These are phyloP conservation scores for Cladosporium oxysporum DNA, from an alignment of 2,329 filamentous ascomycete species.

Conservation along the genomic window DNA sequence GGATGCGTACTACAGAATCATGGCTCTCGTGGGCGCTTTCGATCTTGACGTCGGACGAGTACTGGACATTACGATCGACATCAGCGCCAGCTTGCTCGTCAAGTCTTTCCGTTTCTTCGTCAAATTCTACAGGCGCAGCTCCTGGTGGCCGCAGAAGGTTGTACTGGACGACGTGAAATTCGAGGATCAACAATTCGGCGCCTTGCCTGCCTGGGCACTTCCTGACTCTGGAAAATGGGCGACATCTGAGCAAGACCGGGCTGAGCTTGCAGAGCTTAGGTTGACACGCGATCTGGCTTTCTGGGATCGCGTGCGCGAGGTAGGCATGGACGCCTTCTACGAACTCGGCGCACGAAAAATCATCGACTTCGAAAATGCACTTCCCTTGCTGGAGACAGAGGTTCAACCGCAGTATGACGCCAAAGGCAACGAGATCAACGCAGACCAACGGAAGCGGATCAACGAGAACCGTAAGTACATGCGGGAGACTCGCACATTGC, in stretches of 20 bases:
- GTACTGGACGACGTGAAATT: constrained; percentile 53
- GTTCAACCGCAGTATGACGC: constrained; percentile 36
- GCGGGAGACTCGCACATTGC: constrained; percentile 74
- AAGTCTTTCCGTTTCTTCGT: constrained; percentile 94
- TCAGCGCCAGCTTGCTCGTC: constrained; percentile 89
- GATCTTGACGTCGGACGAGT: constrained; percentile 95
- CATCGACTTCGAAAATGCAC: constrained; percentile 55
- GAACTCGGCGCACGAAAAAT: constrained; percentile 76
- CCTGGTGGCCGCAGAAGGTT: constrained; percentile 86
- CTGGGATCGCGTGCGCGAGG: constrained; percentile 75
- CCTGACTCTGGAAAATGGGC: constrained; percentile 67
- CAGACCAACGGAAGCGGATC: constrained; percentile 48
- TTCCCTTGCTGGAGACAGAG: constrained; percentile 33
- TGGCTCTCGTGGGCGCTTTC: constrained; percentile 93
- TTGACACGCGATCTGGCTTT: constrained; percentile 71
- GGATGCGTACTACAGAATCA: constrained; percentile 87
- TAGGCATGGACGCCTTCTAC: constrained; percentile 83
- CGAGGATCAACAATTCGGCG: constrained; percentile 56
- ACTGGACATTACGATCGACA: constrained; percentile 90
- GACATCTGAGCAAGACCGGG: constrained; percentile 69
- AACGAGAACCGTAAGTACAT: constrained; percentile 73
- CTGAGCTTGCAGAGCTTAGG: constrained; percentile 57
- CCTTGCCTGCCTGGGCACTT: constrained; percentile 82
- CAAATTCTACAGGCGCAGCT: constrained; percentile 85
- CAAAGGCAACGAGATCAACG: constrained; percentile 41